Evolutionary conservation across 176 grass and related monocot species (phyloP).

Genomic region (Typha latifolia): DNA sequence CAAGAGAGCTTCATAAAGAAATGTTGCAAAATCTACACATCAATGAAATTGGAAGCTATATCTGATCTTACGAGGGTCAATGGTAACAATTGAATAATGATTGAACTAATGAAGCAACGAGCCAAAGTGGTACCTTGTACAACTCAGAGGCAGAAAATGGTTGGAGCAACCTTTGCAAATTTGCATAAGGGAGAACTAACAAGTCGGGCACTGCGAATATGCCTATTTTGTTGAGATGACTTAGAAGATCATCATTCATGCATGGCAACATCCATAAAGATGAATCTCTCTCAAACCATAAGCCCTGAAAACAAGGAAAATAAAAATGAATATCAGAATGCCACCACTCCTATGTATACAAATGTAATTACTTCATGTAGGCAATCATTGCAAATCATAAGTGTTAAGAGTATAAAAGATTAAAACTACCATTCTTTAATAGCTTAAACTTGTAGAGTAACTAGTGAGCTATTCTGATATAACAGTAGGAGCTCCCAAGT

Average conservation of each 20-base stretch:
- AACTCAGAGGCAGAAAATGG: slow-evolving; percentile 44
- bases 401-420: no score
- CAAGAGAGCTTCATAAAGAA: no score
- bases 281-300: slow-evolving; percentile 90
- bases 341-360: neutral
- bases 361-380: neutral
- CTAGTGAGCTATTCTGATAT: no score
- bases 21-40: no score
- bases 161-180: slow-evolving; percentile 53
- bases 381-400: neutral
- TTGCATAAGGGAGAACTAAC: slow-evolving; percentile 49
- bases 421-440: no score
- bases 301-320: slow-evolving; percentile 42
- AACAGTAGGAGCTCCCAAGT: no score
- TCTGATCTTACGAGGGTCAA: neutral
- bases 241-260: slow-evolving; percentile 70
- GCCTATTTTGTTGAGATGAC: slow-evolving; percentile 53
- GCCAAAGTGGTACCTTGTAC: slow-evolving; percentile 52
- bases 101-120: neutral
- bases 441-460: no score
- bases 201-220: slow-evolving; percentile 42
- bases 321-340: slow-evolving; percentile 2
- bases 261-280: slow-evolving; percentile 81
- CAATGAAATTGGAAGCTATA: no score
- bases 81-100: neutral